These are phyloP conservation scores for Steccherinum ochraceum DNA, from an alignment of 768 basidiomycete species.

Conservation along the genomic window DNA sequence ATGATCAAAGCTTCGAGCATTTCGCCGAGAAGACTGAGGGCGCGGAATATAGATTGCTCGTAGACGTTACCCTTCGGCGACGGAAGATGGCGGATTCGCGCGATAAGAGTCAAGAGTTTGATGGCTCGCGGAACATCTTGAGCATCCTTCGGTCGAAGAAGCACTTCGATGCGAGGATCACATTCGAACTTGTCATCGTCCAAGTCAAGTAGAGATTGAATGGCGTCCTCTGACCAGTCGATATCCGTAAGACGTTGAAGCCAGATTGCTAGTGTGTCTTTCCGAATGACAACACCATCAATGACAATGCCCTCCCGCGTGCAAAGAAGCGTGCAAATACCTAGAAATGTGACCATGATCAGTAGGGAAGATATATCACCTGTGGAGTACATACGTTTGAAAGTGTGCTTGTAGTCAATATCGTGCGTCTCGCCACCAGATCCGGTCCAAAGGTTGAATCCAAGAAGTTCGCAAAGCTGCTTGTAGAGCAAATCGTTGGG, in stretches of 20 bases:
- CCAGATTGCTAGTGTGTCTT: neutral
- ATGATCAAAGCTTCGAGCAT: neutral
- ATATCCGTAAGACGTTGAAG: neutral
- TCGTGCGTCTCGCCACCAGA: neutral
- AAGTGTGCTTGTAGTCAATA: neutral
- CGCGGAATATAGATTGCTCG: neutral
- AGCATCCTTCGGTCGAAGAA: neutral
- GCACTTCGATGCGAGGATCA: neutral
- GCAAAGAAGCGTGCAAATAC: neutral
- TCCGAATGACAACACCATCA: neutral
- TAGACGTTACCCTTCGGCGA: neutral
- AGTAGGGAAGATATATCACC: no score
- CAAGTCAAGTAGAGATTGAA: neutral
- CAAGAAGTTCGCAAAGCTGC: neutral
- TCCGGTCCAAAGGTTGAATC: neutral
- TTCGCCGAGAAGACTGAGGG: neutral
- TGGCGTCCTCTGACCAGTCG: neutral
- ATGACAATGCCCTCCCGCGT: neutral
- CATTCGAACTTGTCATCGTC: neutral
- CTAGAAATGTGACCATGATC: no score
- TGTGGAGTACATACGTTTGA: neutral
- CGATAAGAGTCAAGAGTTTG: neutral
- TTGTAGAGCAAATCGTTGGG: neutral
- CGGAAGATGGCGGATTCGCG: neutral
- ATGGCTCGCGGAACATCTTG: neutral